These are phyloP conservation scores for Nemania sp. DNA, from an alignment of 2,329 filamentous ascomycete species.

Conservation along the genomic window DNA sequence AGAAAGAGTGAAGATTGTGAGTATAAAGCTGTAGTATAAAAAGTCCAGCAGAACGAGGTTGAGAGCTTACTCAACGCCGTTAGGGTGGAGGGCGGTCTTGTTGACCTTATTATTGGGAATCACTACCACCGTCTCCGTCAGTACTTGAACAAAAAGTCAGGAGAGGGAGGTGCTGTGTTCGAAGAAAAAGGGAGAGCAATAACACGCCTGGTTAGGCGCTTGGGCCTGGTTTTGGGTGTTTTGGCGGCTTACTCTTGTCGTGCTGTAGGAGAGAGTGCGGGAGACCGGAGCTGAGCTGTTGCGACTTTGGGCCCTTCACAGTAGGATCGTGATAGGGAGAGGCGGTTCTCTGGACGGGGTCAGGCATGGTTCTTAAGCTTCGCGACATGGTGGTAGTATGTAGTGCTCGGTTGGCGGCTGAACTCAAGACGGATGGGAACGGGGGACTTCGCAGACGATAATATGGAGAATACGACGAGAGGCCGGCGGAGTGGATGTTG, in stretches of 20 bases:
- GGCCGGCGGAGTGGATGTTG: conserved; percentile 36
- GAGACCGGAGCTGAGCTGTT: conserved; percentile 45
- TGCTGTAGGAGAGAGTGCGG: conserved; percentile 39
- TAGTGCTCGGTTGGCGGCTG: conserved; percentile 29
- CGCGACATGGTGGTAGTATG: conserved; percentile 29
- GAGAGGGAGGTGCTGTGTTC: not conserved
- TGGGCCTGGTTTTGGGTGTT: not conserved
- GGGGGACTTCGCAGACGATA: conserved; percentile 38
- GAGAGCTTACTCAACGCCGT: conserved; percentile 82
- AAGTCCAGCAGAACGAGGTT: not conserved
- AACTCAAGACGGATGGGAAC: conserved; percentile 39
- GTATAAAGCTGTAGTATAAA: not conserved
- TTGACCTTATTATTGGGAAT: conserved; percentile 69
- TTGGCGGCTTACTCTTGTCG: conserved; percentile 34
- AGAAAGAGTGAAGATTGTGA: conserved; percentile 20
- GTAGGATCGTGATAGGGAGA: conserved; percentile 52
- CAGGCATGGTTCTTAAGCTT: conserved; percentile 43
- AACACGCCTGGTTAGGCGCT: not conserved
- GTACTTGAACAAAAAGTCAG: not conserved
- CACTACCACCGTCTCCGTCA: conserved; percentile 45
- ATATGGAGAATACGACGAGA: conserved; percentile 39
- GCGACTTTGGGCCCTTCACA: conserved; percentile 50
- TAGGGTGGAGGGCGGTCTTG: conserved; percentile 89
- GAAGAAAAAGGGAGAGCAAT: not conserved
- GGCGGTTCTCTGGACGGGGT: conserved; percentile 49